Percentiles rank a stretch among this genome's conserved stretches.
Conservation (phyloP, 2,329 filamentous ascomycete species). For the Fusarium concolor region DNA sequence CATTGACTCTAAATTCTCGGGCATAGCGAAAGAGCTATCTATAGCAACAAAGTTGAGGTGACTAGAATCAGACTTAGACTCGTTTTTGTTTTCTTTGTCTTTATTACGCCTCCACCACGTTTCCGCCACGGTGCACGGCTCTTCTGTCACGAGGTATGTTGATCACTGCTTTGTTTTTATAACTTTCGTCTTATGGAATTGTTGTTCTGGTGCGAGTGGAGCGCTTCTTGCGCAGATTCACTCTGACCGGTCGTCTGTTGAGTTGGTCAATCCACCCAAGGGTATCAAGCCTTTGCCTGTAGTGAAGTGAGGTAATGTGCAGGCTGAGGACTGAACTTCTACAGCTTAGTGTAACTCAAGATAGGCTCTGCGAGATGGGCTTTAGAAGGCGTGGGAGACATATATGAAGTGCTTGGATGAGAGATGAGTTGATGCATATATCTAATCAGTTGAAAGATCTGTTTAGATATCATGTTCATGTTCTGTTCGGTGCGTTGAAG, state of each 20-base stretch:
- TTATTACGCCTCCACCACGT: not conserved
- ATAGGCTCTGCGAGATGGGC: constrained; percentile 55
- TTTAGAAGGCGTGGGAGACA: constrained; percentile 58
- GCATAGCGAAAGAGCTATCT: not conserved
- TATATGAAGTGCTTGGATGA: constrained; percentile 66
- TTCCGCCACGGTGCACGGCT: too few relatives aligned
- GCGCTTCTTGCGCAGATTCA: too few relatives aligned
- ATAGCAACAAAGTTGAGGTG: not conserved
- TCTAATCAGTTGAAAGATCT: constrained; percentile 58
- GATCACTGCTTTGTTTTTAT: not conserved
- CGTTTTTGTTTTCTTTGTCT: constrained; percentile 5
- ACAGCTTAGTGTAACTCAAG: constrained; percentile 27
- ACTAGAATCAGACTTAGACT: not conserved
- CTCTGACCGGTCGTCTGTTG: constrained; percentile 47
- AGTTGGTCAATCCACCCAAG: constrained; percentile 46
- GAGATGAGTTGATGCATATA: constrained; percentile 64
- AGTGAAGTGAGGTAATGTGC: constrained; percentile 25
- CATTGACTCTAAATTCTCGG: not conserved
- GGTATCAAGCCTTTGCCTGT: constrained; percentile 50
- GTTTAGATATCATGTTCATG: constrained; percentile 69
- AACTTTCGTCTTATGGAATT: constrained; percentile 1
- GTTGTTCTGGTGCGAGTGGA: constrained; percentile 17
- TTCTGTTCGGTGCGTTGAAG: constrained; percentile 70
- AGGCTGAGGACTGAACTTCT: not conserved
- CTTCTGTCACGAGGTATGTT: constrained; percentile 4